phyloP scores from a whole-genome alignment of 106 monocot genomes.

The Amphibolis antarctica region DNA sequence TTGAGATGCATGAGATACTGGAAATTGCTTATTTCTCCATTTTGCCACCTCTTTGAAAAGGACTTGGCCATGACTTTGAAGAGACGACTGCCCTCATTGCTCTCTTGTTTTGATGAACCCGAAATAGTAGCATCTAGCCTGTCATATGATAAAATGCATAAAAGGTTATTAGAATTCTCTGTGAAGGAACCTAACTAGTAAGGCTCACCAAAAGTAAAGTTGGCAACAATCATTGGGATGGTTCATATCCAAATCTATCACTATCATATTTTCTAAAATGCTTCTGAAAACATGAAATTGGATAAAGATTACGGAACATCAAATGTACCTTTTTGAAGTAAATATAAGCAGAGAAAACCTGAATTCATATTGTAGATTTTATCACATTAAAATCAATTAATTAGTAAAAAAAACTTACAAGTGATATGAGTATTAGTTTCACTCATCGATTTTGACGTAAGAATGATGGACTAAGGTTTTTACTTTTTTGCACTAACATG shows the following conservation, averaged over 20 bases:
- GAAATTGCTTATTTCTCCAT: conserved; percentile 97
- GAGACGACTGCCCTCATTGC: conserved; percentile 76
- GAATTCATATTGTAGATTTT: too few species aligned
- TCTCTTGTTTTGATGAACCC: conserved; percentile 76
- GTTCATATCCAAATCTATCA: neutral
- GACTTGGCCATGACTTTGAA: conserved; percentile 85
- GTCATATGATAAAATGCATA: conserved; percentile 8
- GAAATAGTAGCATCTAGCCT: conserved; percentile 96
- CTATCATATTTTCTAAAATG: neutral
- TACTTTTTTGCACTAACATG: too few species aligned
- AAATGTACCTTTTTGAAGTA: too few species aligned
- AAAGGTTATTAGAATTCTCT: conserved; percentile 2
- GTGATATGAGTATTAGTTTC: too few species aligned
- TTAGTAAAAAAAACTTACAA: too few species aligned
- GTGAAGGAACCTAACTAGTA: neutral
- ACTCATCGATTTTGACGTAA: too few species aligned
- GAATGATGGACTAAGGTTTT: neutral
- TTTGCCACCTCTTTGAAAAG: conserved; percentile 95
- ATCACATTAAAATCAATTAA: too few species aligned
- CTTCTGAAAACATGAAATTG: neutral
- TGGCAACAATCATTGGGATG: neutral
- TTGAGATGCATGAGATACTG: conserved; percentile 99
- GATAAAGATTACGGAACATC: too few species aligned
- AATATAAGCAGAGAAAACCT: too few species aligned
- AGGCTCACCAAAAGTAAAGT: neutral